These are phyloP conservation scores for Globisporangium okanoganense DNA, from an alignment of 352 stramenopile species.

Conservation along the genomic window DNA sequence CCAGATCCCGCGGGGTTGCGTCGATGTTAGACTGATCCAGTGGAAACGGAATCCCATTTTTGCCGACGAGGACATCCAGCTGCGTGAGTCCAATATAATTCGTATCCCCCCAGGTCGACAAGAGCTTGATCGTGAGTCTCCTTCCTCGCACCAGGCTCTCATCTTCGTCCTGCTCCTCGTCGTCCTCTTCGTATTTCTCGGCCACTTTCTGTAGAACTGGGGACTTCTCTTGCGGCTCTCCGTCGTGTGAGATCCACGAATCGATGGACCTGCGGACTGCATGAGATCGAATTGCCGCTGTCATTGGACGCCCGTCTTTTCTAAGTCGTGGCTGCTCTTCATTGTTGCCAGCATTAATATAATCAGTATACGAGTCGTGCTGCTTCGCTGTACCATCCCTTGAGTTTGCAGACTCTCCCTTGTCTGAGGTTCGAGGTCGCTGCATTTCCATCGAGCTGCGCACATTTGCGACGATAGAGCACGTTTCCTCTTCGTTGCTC, in stretches of 20 bases:
- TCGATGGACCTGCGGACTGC: slow-evolving; percentile 38
- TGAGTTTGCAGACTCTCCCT: not conserved
- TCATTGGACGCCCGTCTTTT: slow-evolving; percentile 38
- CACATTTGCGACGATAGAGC: slow-evolving; percentile 27
- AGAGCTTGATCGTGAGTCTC: slow-evolving; percentile 44
- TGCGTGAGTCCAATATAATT: slow-evolving; percentile 87
- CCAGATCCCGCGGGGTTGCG: slow-evolving; percentile 64
- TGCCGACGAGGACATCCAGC: slow-evolving; percentile 59
- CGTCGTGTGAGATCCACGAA: slow-evolving; percentile 26
- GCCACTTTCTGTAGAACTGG: slow-evolving; percentile 34
- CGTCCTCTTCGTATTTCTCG: slow-evolving; percentile 14
- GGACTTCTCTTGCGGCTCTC: slow-evolving; percentile 48
- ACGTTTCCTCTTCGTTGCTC: slow-evolving; percentile 46
- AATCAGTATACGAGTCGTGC: slow-evolving; percentile 12
- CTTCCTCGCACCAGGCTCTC: slow-evolving; percentile 29
- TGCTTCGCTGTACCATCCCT: not conserved
- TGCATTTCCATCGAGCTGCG: slow-evolving; percentile 39
- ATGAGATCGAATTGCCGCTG: slow-evolving; percentile 25
- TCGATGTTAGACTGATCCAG: slow-evolving; percentile 45
- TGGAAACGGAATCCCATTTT: slow-evolving; percentile 30
- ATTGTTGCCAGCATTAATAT: slow-evolving; percentile 11
- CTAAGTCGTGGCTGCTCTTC: slow-evolving; percentile 1
- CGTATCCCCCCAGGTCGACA: slow-evolving; percentile 70
- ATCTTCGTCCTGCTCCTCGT: slow-evolving; percentile 13
- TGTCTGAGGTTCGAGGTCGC: slow-evolving; percentile 57